Evolutionary conservation across 768 basidiomycete genomes (phyloP).

Genomic region (Solioccasus polychromus): DNA sequence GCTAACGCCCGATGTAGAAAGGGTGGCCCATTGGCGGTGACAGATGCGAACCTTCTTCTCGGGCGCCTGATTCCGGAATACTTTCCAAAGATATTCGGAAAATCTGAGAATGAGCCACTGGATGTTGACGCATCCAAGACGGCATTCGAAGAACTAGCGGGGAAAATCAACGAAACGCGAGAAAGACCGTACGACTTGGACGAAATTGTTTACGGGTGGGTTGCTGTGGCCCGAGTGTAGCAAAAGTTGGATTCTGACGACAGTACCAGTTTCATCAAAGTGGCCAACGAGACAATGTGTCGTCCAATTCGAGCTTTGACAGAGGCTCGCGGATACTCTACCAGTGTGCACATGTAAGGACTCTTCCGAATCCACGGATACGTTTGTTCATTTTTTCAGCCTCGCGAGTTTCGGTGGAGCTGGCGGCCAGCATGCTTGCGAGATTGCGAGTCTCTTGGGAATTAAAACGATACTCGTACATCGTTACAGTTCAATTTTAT

Average conservation of each 20-base stretch:
- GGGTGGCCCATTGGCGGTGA: constrained; percentile 87
- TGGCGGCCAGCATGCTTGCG: constrained; percentile 91
- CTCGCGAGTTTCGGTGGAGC: constrained; percentile 87
- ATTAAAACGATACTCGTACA: constrained; percentile 88
- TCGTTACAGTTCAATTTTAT: constrained; percentile 88
- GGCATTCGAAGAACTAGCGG: constrained; percentile 66
- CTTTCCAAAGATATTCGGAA: constrained; percentile 95
- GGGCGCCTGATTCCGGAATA: constrained; percentile 87
- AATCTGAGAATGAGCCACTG: constrained; percentile 79
- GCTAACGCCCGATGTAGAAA: constrained; percentile 49
- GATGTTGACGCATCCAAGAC: constrained; percentile 67
- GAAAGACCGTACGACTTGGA: constrained; percentile 64
- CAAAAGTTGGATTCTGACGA: background rate
- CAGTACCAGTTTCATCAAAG: constrained; percentile 78
- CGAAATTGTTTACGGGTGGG: constrained; percentile 86
- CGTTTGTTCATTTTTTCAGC: constrained; percentile 34
- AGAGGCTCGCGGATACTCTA: constrained; percentile 84
- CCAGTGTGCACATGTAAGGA: constrained; percentile 64
- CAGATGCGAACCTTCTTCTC: constrained; percentile 88
- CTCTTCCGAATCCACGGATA: background rate
- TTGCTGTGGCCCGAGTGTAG: background rate
- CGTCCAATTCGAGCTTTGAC: constrained; percentile 89
- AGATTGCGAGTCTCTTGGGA: constrained; percentile 82
- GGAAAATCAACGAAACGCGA: constrained; percentile 66
- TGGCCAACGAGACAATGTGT: constrained; percentile 96